Percentiles rank a stretch among this genome's conserved stretches.
phyloP scores from a whole-genome alignment of 2,329 filamentous ascomycete species.

The Colletotrichum tabaci region DNA sequence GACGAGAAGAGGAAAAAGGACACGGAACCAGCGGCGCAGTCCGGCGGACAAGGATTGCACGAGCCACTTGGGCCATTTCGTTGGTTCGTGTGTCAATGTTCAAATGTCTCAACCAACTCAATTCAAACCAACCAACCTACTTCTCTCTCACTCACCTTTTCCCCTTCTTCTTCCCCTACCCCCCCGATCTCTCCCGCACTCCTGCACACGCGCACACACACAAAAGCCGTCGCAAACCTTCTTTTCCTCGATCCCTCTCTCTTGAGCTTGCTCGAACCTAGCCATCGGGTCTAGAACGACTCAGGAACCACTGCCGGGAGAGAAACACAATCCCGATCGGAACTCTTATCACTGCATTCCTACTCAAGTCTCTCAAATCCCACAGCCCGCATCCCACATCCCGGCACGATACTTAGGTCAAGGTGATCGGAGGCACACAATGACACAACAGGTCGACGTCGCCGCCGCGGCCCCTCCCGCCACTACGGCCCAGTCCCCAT shows the following conservation, averaged over 20 bases:
- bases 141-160: constrained; percentile 18
- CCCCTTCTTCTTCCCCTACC: neutral
- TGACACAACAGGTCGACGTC: constrained; percentile 20
- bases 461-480: neutral
- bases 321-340: constrained; percentile 1
- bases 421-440: constrained; percentile 3
- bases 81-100: constrained; percentile 29
- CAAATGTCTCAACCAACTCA: neutral
- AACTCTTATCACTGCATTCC: neutral
- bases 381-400: neutral
- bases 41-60: constrained; percentile 20
- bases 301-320: constrained; percentile 2
- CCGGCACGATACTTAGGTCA: neutral
- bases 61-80: constrained; percentile 24
- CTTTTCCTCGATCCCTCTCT: neutral
- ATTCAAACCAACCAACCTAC: constrained; percentile 18
- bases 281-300: neutral
- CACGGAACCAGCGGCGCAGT: constrained; percentile 4
- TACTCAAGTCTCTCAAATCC: neutral
- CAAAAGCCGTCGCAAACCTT: constrained; percentile 3
- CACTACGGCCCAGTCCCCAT: constrained; percentile 22
- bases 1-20: constrained; percentile 15
- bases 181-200: constrained; percentile 10
- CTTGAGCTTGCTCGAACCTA: neutral
- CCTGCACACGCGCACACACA: neutral